phyloP scores from a whole-genome alignment of 192 early-diverging fungal species.

The Pilaira anomala region DNA sequence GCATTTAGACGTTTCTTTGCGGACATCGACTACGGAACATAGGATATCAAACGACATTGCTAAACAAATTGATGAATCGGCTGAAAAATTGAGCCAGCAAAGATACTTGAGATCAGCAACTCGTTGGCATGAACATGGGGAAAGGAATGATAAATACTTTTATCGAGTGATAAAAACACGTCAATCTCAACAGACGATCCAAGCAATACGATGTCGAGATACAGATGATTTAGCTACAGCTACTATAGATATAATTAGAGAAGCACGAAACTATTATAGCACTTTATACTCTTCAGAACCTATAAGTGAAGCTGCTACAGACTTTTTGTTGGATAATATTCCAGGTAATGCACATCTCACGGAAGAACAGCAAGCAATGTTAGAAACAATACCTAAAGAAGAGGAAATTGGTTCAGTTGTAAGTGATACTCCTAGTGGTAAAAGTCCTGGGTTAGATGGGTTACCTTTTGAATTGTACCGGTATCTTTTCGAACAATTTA shows the following conservation, averaged over 20 bases:
- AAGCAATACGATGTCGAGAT: neutral
- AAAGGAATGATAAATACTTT: neutral
- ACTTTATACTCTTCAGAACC: neutral
- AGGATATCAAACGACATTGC: no score
- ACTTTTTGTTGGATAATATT: neutral
- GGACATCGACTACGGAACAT: no score
- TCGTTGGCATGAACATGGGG: conserved; percentile 7
- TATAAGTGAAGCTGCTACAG: neutral
- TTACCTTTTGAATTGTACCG: neutral
- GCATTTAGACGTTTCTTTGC: neutral
- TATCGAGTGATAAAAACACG: neutral
- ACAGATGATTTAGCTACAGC: neutral
- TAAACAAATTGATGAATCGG: no score
- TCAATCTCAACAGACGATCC: neutral
- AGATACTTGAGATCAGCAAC: neutral
- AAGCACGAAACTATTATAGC: neutral
- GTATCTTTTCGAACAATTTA: neutral
- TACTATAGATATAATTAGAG: neutral
- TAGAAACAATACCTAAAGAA: no score
- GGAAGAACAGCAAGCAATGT: no score
- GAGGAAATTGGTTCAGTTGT: no score
- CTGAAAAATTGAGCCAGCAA: no score
- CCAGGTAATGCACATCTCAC: neutral
- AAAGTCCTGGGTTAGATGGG: neutral
- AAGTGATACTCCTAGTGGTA: neutral